Percentiles rank a stretch among this genome's conserved stretches.
phyloP scores from a whole-genome alignment of 352 stramenopile genomes.

The Phytopythium aichiense region DNA sequence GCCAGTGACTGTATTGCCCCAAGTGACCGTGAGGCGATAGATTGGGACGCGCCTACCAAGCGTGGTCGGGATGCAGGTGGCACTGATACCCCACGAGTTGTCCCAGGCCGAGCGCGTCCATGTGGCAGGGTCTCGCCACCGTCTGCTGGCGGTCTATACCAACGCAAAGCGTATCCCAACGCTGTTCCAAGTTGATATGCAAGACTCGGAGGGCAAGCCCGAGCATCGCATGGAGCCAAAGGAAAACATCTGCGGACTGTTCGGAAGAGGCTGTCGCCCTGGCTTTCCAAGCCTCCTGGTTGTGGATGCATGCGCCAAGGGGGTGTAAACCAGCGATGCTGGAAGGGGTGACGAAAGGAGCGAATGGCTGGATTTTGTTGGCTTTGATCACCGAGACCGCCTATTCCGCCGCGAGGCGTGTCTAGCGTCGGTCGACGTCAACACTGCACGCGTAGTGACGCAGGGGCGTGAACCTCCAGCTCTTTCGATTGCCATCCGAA shows the following conservation, averaged over 20 bases:
- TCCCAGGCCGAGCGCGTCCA: not conserved
- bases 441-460: not conserved
- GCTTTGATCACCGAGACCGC: too few relatives aligned
- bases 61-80: not conserved
- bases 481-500: not conserved
- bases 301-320: not conserved
- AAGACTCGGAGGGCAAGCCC: not conserved
- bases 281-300: not conserved
- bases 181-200: not conserved
- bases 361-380: too few relatives aligned
- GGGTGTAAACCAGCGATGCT: too few relatives aligned
- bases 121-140: not conserved
- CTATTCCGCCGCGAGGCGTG: not conserved
- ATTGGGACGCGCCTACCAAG: not conserved
- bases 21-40: not conserved
- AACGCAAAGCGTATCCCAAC: not conserved
- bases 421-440: not conserved
- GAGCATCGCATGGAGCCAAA: not conserved
- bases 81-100: not conserved
- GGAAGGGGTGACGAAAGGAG: too few relatives aligned
- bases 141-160: slow-evolving; percentile 1
- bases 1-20: too few relatives aligned
- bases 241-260: slow-evolving; percentile 4
- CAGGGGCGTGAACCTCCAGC: not conserved
- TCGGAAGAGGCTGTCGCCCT: not conserved